A percentile compares a stretch with the other conserved stretches of the same genome.
Evolutionary conservation across 805 yeast species (phyloP).

Genomic region (Lipomyces mesembrius): DNA sequence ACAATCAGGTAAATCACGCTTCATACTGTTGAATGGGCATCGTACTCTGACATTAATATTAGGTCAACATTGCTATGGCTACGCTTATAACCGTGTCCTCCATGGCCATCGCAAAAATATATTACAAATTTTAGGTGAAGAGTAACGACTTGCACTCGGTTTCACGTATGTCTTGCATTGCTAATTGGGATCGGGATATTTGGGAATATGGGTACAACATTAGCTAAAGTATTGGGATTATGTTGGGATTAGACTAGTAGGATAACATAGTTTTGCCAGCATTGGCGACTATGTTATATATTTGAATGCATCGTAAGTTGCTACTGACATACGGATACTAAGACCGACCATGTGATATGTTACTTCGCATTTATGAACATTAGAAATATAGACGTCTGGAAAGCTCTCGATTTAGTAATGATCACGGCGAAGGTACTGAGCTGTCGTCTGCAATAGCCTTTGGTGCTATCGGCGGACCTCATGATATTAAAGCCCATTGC

Average conservation of each 20-base stretch:
- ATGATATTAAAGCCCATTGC: no score
- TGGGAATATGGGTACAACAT: background rate
- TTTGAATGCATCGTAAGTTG: background rate
- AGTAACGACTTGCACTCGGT: background rate
- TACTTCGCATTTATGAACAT: background rate
- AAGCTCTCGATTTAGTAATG: background rate
- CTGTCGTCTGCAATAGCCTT: background rate
- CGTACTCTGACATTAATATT: background rate
- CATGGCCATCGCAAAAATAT: slow-evolving; percentile 39
- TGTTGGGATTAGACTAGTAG: background rate
- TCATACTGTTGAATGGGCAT: background rate
- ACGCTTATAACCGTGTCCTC: slow-evolving; percentile 42
- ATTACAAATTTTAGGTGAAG: slow-evolving; percentile 12
- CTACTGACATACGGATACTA: background rate
- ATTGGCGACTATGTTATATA: background rate
- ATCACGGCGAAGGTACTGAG: background rate
- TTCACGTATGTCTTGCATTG: background rate
- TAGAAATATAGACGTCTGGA: background rate
- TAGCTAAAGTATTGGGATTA: background rate
- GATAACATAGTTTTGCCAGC: background rate
- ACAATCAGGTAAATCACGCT: slow-evolving; percentile 44
- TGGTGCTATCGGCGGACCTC: background rate
- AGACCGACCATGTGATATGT: no score
- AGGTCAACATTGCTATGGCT: slow-evolving; percentile 49
- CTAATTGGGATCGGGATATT: background rate